Evolutionary conservation across 2,329 filamentous ascomycete genomes (phyloP).

Genomic region (Nemania sp.): DNA sequence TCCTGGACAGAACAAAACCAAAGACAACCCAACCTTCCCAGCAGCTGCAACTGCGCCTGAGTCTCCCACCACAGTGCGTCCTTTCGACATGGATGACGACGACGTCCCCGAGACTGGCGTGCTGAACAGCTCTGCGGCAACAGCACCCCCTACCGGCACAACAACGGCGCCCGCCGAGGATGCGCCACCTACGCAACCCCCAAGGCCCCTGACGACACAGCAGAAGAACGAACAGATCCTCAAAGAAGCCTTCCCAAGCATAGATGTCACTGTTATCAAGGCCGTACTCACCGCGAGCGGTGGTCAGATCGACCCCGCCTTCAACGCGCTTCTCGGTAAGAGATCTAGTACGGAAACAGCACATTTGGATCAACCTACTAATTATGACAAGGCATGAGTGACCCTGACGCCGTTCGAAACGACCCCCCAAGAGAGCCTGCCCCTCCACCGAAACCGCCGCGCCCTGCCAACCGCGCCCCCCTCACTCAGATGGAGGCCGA

Average conservation of each 20-base stretch:
- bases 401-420: conserved; percentile 74
- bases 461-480: conserved; percentile 72
- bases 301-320: conserved; percentile 90
- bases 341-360: background rate
- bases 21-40: conserved; percentile 53
- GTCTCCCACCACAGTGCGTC: conserved; percentile 73
- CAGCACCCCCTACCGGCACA: conserved; percentile 42
- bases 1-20: conserved; percentile 54
- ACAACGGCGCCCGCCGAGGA: conserved; percentile 53
- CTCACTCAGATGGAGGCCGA: conserved; percentile 89
- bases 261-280: conserved; percentile 84
- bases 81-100: conserved; percentile 77
- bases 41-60: conserved; percentile 62
- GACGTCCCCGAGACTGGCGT: conserved; percentile 72
- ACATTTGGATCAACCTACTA: conserved; percentile 28
- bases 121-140: conserved; percentile 57
- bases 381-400: conserved; percentile 74
- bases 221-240: conserved; percentile 89
- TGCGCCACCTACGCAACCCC: conserved; percentile 79
- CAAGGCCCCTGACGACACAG: conserved; percentile 81
- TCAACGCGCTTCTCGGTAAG: conserved; percentile 90
- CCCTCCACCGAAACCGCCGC: conserved; percentile 84
- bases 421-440: conserved; percentile 65
- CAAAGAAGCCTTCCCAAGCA: conserved; percentile 90
- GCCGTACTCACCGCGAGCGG: conserved; percentile 88